Percentiles rank a stretch among this genome's conserved stretches.
Evolutionary conservation across 208 protist species (phyloP).

Genomic region (Trypanosomatidae sp.): DNA sequence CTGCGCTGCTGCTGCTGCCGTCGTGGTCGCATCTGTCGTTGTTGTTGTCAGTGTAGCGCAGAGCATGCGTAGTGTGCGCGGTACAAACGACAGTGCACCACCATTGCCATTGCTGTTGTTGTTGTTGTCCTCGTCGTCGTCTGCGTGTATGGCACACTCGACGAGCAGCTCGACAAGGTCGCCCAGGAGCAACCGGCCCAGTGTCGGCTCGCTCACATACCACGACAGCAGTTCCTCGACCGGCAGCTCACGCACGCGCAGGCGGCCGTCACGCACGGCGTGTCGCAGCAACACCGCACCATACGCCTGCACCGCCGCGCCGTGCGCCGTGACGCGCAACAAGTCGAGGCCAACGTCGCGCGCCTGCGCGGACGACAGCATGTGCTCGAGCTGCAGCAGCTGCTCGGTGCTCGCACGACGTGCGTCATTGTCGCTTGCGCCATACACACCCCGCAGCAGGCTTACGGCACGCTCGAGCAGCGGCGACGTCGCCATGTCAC

Average conservation of each 20-base stretch:
- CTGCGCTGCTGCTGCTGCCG: too few relatives aligned
- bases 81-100: too few relatives aligned
- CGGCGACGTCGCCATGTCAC: not conserved
- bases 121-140: too few relatives aligned
- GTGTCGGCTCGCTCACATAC: slow-evolving; percentile 41
- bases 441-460: slow-evolving; percentile 29
- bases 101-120: too few relatives aligned
- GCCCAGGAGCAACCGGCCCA: slow-evolving; percentile 23
- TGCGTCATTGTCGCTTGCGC: slow-evolving; percentile 15
- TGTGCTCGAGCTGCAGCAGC: slow-evolving; percentile 39
- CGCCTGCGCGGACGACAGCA: slow-evolving; percentile 13
- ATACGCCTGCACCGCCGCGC: slow-evolving; percentile 55
- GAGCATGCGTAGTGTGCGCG: too few relatives aligned
- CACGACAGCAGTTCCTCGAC: slow-evolving; percentile 47
- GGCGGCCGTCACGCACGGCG: slow-evolving; percentile 12
- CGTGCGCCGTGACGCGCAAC: slow-evolving; percentile 20
- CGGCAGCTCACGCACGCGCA: slow-evolving; percentile 22
- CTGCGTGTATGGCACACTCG: slow-evolving; percentile 32
- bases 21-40: slow-evolving; percentile 3
- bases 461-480: slow-evolving; percentile 13
- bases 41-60: slow-evolving; percentile 1
- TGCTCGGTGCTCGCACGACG: slow-evolving; percentile 18
- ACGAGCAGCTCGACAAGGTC: slow-evolving; percentile 55
- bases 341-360: slow-evolving; percentile 36
- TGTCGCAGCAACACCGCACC: slow-evolving; percentile 59